Base-by-base conservation (phyloP, 805 yeast genomes). In the Lachancea nothofagi region DNA sequence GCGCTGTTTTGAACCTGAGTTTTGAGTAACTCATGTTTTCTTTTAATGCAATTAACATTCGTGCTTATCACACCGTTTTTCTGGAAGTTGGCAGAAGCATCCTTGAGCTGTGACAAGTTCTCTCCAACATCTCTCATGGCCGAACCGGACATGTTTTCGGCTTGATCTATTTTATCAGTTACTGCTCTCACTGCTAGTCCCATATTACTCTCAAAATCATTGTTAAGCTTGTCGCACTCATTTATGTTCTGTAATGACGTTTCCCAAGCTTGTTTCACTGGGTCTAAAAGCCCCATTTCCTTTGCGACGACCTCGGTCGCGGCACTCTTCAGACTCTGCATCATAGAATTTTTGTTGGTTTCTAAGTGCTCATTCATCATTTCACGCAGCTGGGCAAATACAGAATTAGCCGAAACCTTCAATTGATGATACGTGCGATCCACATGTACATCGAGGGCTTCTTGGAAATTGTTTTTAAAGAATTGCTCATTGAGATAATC, bases 141-240 rank as follows among this genome's bases (percentile, higher is more conserved):
- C 8, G 46, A 24, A 17, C 47, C 41, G 20, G 52, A 51, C 13
- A 45, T 30, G 12, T 42, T 38, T 15, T 36, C 39, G 1, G 61
- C 50, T 2, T 45, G 22, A n/a, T 38, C 41, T 19, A 57, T 29
- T 7, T 47, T 47, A 6, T 45, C 29, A n/a, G 46, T 47, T 22
- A 60, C 54, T 3, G 35, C 40, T 3, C 39, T 33, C 6, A 61
- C 32, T 1, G 54, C 46, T 3, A 42, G 31, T 6, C 36, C 43
- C 40, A 54, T 44, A 15, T 49, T 44, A 24, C 47, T 43, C 18
- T 48, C 48, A 23, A 52, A 53, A 2, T 38, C 43, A 26, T 55
- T 55, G 33, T 51, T 59, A 10, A 57, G 36, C 7, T 57, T 54
- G 47, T 62, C 67, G 36, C 61, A 55, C n/a, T 46, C 42, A 33